Conservation (phyloP, 2,329 filamentous ascomycete species). For the Clonostachys byssicola region DNA sequence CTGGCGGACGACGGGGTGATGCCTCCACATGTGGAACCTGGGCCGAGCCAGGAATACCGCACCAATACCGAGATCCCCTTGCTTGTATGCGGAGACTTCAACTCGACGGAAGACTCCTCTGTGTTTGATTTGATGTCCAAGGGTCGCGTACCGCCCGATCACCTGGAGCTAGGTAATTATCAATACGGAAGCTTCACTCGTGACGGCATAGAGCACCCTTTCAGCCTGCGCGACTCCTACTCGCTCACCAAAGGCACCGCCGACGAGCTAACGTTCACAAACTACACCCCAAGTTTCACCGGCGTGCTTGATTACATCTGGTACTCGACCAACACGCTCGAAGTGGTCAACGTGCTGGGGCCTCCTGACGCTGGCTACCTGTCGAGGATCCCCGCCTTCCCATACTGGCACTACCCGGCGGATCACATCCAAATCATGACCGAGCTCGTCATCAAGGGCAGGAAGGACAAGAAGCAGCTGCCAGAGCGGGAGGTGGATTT, state of each 20-base stretch:
- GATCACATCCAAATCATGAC: constrained; percentile 89
- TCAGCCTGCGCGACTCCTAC: constrained; percentile 90
- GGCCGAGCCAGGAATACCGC: constrained; percentile 81
- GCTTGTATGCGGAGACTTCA: constrained; percentile 92
- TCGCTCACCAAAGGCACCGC: constrained; percentile 75
- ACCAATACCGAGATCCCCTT: constrained; percentile 85
- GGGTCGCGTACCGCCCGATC: constrained; percentile 72
- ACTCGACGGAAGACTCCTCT: constrained; percentile 81
- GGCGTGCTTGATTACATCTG: constrained; percentile 96
- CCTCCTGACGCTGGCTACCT: constrained; percentile 84
- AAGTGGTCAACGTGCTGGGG: constrained; percentile 79
- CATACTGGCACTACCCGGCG: constrained; percentile 90
- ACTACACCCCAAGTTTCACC: constrained; percentile 91
- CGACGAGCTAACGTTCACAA: constrained; percentile 87
- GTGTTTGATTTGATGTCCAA: constrained; percentile 87
- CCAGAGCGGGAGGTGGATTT: constrained; percentile 63
- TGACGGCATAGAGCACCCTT: constrained; percentile 90
- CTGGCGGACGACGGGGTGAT: constrained; percentile 38
- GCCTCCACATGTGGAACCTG: constrained; percentile 57
- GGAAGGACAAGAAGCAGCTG: constrained; percentile 73
- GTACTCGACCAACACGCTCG: constrained; percentile 88
- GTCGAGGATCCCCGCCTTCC: constrained; percentile 83
- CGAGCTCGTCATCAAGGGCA: constrained; percentile 83
- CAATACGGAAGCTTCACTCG: constrained; percentile 92
- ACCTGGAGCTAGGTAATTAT: constrained; percentile 73